A percentile compares a stretch with the other conserved stretches of the same genome.
These are phyloP conservation scores for Solanum hybrid DNA, from an alignment of 305 asterid genomes.

Conservation along the genomic window DNA sequence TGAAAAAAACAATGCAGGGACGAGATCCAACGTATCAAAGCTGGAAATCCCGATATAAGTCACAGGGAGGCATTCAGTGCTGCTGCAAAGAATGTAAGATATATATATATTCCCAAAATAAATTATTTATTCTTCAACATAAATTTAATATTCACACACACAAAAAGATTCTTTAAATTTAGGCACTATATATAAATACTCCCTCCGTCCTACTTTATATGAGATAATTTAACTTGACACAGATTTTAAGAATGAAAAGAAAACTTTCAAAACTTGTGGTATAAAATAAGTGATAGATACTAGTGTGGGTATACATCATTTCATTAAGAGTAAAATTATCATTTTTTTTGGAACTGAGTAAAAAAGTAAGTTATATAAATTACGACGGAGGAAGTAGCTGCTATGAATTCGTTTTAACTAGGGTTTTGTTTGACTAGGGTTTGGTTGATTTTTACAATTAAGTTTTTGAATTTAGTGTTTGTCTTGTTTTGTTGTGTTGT, in stretches of 20 bases:
- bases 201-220: no score
- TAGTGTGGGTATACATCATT: not conserved
- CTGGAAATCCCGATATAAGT: constrained; percentile 98
- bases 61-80: constrained; percentile 99
- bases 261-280: no score
- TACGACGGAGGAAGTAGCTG: not conserved
- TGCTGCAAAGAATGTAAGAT: constrained; percentile 94
- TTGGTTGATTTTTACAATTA: not conserved
- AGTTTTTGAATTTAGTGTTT: constrained; percentile 6
- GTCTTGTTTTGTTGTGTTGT: constrained; percentile 8
- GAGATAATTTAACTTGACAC: no score
- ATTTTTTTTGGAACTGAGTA: rapidly evolving
- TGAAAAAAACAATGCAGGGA: constrained; percentile 45
- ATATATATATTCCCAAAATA: constrained; percentile 13
- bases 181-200: not conserved
- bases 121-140: not conserved
- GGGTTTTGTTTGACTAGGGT: constrained; percentile 22
- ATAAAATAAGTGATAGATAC: no score
- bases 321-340: not conserved
- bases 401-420: not conserved
- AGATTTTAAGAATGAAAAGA: no score
- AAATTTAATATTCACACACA: not conserved
- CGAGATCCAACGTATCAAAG: constrained; percentile 99
- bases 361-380: no score
- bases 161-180: not conserved